phyloP scores from a whole-genome alignment of 805 yeast genomes.

The Saccharomyces paradoxus region DNA sequence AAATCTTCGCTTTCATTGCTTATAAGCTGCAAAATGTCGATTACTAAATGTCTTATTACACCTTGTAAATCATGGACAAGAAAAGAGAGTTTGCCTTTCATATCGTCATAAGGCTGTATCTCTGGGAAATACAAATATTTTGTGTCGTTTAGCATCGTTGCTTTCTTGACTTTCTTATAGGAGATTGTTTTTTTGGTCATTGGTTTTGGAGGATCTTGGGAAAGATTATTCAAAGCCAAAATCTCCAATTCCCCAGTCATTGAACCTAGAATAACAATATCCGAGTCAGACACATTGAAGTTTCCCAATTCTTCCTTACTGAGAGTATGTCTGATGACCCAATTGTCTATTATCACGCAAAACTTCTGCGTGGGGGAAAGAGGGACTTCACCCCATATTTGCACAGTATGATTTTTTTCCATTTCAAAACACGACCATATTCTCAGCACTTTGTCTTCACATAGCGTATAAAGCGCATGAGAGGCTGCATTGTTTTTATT shows the following conservation, averaged over 20 bases:
- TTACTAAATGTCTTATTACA: constrained; percentile 29
- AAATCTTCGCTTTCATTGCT: not conserved
- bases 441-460: constrained; percentile 50
- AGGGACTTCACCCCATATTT: constrained; percentile 45
- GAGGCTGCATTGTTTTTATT: constrained; percentile 25
- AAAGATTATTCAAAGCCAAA: constrained; percentile 43
- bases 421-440: constrained; percentile 63
- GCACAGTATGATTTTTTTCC: constrained; percentile 49
- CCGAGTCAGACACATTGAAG: constrained; percentile 30
- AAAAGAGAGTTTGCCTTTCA: constrained; percentile 31
- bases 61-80: constrained; percentile 41
- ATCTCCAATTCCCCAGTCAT: constrained; percentile 35
- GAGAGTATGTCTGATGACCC: constrained; percentile 23
- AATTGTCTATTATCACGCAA: constrained; percentile 37
- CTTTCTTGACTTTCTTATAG: constrained; percentile 15
- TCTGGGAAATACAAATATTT: constrained; percentile 33
- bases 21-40: constrained; percentile 19
- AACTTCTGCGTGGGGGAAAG: constrained; percentile 24
- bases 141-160: constrained; percentile 29
- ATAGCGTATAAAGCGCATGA: constrained; percentile 56
- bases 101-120: constrained; percentile 20
- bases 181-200: constrained; percentile 36
- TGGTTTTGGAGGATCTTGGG: constrained; percentile 48
- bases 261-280: constrained; percentile 37
- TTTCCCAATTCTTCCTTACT: constrained; percentile 14